These are phyloP conservation scores for Candida incommunis DNA, from an alignment of 805 yeast species.

Conservation along the genomic window DNA sequence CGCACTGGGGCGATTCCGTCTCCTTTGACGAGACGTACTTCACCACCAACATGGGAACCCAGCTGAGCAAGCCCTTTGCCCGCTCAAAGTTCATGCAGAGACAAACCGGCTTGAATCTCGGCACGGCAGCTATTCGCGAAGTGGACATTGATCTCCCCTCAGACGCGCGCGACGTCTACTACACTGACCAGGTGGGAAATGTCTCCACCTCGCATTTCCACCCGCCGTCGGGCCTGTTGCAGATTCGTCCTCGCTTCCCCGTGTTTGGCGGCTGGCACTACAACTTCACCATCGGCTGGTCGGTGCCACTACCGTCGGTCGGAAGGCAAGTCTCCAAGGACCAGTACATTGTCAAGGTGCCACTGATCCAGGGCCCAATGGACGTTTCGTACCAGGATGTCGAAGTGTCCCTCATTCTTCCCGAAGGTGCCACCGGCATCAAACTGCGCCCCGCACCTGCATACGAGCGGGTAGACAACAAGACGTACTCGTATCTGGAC, in stretches of 20 bases:
- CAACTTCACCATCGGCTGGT: conserved; percentile 95
- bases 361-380: conserved; percentile 56
- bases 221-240: conserved; percentile 24
- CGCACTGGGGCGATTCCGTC: conserved; percentile 63
- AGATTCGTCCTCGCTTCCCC: conserved; percentile 82
- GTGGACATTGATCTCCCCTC: conserved; percentile 43
- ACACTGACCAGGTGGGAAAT: conserved; percentile 82
- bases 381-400: conserved; percentile 58
- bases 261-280: conserved; percentile 92
- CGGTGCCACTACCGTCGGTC: conserved; percentile 39
- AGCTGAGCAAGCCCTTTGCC: conserved; percentile 44
- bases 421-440: conserved; percentile 68
- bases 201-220: conserved; percentile 55
- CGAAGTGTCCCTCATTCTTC: conserved; percentile 52
- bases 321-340: conserved; percentile 34
- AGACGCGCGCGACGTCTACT: conserved; percentile 53
- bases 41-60: conserved; percentile 61
- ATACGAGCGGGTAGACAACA: conserved; percentile 14
- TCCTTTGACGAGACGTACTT: conserved; percentile 81
- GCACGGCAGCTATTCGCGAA: conserved; percentile 45
- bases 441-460: conserved; percentile 39
- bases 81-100: conserved; percentile 64
- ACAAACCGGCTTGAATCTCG: conserved; percentile 30
- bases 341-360: conserved; percentile 47
- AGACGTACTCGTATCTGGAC: conserved; percentile 39